Base-by-base conservation (phyloP, 805 yeast species). In the Pichia cephalocereana region DNA sequence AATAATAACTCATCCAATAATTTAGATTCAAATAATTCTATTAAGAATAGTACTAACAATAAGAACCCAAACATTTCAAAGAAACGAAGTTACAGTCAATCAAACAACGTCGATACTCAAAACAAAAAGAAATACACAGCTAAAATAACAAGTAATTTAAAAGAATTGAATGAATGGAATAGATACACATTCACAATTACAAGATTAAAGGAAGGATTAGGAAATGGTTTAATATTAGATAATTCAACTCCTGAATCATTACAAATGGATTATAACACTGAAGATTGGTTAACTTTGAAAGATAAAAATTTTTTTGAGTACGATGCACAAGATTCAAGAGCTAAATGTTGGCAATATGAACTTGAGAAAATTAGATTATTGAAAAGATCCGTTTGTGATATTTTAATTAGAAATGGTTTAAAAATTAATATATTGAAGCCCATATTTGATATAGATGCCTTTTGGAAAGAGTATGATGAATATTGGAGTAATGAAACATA, bases 401-500 rank as follows among this genome's bases (percentile, higher is more conserved):
- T 51, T 10, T 57, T 55, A 15, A 44, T 61, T 17, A 50, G 46
- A 30, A 51, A 50, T 31, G 63, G 59, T 3, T 52, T 55, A 32
- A 49, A 50, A 28, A 51, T 58, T 18, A 48, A 43, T 8, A 56
- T 59, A 41, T 47, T 63, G 15, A 58, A 72, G 48, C 56, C 82
- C 75, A 62, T 82, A 78, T 61, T 84, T 74, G 50, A 78, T 64
- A 15, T 81, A 72, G 45, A 82, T 71, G 47, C 86, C 65, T 60
- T 85, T 74, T 31, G 87, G 82, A 59, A 77, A 81, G 62, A 86
- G 75, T 70, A 83, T 76, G 58, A 75, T 58, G 40, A 51, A 12
- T 63, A 60, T 45, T 67, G 69, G 67, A 40, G 43, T 4, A 52
- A 57, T 44, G 50, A 51, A 1, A 23, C 41, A 7, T 46, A 44